Evolutionary conservation across 305 asterid species (phyloP).

Genomic region (Plantago coronopus): DNA sequence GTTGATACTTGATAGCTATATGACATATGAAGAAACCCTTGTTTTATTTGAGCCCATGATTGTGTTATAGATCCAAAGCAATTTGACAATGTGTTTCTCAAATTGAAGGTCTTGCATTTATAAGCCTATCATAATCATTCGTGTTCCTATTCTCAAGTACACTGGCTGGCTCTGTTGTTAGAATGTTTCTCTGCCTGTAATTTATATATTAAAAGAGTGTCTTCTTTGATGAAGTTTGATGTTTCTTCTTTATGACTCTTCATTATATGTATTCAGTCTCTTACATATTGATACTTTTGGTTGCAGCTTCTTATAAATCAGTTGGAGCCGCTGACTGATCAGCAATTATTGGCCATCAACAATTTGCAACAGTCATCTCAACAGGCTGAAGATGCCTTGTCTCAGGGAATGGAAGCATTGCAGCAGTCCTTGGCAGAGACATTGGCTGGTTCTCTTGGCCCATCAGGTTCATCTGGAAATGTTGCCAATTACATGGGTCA

Average conservation of each 20-base stretch:
- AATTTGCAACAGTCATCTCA: slow-evolving; percentile 62
- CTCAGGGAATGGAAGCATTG: slow-evolving; percentile 73
- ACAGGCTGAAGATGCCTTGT: slow-evolving; percentile 70
- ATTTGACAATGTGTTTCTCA: no score
- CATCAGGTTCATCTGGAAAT: slow-evolving; percentile 49
- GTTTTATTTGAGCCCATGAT: no score
- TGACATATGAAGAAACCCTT: no score
- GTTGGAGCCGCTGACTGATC: slow-evolving; percentile 70
- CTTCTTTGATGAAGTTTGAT: not conserved
- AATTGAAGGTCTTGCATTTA: no score
- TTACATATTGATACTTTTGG: slow-evolving; percentile 12
- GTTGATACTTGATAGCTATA: no score
- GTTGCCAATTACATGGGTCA: slow-evolving; percentile 77
- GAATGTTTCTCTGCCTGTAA: no score
- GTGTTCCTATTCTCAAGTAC: no score
- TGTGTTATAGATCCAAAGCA: no score
- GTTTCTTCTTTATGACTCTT: not conserved
- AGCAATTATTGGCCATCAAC: slow-evolving; percentile 44
- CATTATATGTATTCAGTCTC: not conserved
- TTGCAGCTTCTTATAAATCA: slow-evolving; percentile 53
- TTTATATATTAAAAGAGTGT: no score
- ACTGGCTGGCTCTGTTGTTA: no score
- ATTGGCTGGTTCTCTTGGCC: slow-evolving; percentile 46
- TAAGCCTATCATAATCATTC: no score
- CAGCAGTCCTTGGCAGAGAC: slow-evolving; percentile 72